phyloP scores from a whole-genome alignment of 73 alveolate species.

The Symbiodinium natans region DNA sequence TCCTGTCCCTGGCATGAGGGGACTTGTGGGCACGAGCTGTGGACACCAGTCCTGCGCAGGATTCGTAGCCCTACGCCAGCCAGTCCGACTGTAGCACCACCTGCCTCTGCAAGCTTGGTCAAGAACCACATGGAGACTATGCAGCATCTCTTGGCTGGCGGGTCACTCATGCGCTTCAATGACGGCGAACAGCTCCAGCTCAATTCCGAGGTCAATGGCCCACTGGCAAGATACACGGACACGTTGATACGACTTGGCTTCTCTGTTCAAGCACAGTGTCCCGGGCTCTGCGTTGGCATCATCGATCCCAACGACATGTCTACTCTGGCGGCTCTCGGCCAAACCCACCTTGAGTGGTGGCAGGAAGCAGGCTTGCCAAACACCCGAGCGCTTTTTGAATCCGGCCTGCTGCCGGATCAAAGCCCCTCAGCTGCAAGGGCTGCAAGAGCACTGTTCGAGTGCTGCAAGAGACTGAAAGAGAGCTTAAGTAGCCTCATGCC shows the following conservation, averaged over 20 bases:
- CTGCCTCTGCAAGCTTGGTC: neutral
- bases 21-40: neutral
- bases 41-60: neutral
- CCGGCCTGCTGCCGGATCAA: neutral
- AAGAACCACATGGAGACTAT: neutral
- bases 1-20: neutral
- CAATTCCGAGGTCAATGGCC: neutral
- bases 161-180: neutral
- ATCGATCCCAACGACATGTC: neutral
- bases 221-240: neutral
- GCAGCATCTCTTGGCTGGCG: neutral
- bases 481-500: too few species aligned
- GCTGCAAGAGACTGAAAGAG: too few species aligned
- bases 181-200: slow-evolving; percentile 9
- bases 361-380: neutral
- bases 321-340: neutral
- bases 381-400: neutral
- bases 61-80: neutral
- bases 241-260: neutral
- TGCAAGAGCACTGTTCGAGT: too few species aligned
- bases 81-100: neutral
- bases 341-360: neutral
- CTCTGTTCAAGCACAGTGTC: neutral
- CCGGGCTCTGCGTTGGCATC: neutral
- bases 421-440: neutral